phyloP scores from a whole-genome alignment of 2,329 filamentous ascomycete genomes.

The Ciborinia camelliae region DNA sequence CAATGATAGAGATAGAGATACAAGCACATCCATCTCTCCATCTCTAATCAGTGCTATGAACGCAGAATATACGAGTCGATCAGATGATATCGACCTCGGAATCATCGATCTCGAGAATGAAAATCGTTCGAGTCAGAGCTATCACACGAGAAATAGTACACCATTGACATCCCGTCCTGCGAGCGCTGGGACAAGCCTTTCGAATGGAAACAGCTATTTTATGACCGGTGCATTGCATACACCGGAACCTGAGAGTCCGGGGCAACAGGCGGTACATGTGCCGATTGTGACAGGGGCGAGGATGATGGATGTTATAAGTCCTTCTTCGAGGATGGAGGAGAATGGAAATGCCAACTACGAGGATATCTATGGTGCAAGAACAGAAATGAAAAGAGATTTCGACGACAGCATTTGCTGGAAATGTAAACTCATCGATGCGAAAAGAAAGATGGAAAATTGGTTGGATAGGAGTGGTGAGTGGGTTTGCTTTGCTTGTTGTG shows the following conservation, averaged over 20 bases:
- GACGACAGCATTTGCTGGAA: constrained; percentile 29
- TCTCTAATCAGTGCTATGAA: not conserved
- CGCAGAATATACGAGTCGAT: not conserved
- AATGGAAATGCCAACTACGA: not conserved
- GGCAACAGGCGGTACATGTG: not conserved
- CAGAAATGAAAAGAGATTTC: not conserved
- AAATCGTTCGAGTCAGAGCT: not conserved
- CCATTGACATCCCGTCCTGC: not conserved
- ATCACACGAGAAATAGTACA: not conserved
- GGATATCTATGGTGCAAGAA: not conserved
- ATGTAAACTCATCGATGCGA: constrained; percentile 27
- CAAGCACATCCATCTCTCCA: not conserved
- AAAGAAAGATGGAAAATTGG: constrained; percentile 29
- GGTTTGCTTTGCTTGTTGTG: constrained; percentile 33
- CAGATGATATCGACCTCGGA: not conserved
- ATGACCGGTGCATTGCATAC: constrained; percentile 5
- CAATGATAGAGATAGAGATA: not conserved
- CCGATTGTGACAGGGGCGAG: constrained; percentile 15
- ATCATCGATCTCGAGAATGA: constrained; percentile 15
- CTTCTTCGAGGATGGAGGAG: not conserved
- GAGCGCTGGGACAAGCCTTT: not conserved
- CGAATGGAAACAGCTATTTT: not conserved
- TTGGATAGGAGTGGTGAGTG: constrained; percentile 24
- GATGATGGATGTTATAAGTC: not conserved
- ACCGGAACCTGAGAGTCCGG: not conserved